Evolutionary conservation across 2,329 filamentous ascomycete species (phyloP), one percentile per base, ranked within the genome.

Genomic region (Calonectria henricotiae): DNA sequence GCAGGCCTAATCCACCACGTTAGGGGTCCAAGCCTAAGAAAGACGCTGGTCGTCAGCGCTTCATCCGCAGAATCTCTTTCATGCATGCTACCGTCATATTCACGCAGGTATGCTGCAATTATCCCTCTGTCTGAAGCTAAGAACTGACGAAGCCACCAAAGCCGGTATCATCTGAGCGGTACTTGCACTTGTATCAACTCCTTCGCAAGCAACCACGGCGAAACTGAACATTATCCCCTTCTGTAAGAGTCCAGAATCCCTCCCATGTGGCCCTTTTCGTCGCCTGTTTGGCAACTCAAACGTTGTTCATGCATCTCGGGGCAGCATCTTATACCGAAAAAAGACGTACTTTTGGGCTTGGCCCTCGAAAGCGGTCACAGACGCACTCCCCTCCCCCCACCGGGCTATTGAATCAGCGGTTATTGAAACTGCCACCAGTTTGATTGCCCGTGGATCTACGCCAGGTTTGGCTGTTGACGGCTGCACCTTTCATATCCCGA

Each of bases 101-200:
- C 46, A 61, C 58, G 67, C 62, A 73, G 69, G 69, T 54, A 44
- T 70, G 49, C 62, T 76, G 62, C 67, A 67, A 65, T 54, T 49
- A 27, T 51, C 55, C 49, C 27, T 20, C 27, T 15, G 15, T 17
- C 27, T 27, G 20, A 30, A 44, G 51, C 51, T 37, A 23, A 55
- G 5, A 55, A 35, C 9, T 20, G 8, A 37, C 5, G 9, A 55
- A 37, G 51, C 35, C n/a, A 30, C 32, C 32, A 37, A 55, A 12
- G 12, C 32, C 32, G 6, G 49, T n/a, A 20, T 32, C 49, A 7
- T 27, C 23, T 30, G 25, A 5, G 46, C 25, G 23, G 46, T 30
- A 13, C 46, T 30, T 30, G 25, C 15, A 27, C 23, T 49, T 49
- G 23, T 27, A 49, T 49, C 46, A 55, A 37, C 3, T 37, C 9